Evolutionary conservation across 106 monocot species (phyloP).

Genomic region (Alisma plantagoaquatica): DNA sequence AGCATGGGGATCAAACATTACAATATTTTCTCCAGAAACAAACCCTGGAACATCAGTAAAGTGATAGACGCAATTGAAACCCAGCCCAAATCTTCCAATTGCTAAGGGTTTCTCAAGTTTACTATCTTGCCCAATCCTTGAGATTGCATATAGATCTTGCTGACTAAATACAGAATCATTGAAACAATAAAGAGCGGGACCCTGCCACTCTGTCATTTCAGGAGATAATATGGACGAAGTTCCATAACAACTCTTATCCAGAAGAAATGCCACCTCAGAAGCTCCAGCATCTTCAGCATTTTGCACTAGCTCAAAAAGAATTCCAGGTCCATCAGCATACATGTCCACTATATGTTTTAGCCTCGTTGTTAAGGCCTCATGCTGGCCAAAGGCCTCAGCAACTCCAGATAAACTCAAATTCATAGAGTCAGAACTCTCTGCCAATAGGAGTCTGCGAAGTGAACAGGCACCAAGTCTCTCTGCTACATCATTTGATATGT

Average conservation of each 20-base stretch:
- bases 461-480: conserved; percentile 92
- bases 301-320: conserved; percentile 97
- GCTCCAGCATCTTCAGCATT: conserved; percentile 99
- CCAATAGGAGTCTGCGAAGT: conserved; percentile 83
- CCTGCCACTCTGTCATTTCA: conserved; percentile 99
- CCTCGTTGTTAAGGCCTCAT: conserved; percentile 95
- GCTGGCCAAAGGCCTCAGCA: conserved; percentile 99
- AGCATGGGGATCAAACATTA: conserved; percentile 98
- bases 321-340: conserved; percentile 99
- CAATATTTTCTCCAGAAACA: conserved; percentile 97
- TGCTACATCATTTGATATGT: conserved; percentile 90
- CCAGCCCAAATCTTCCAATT: conserved; percentile 96
- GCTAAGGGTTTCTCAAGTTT: conserved; percentile 93
- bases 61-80: conserved; percentile 99
- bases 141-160: conserved; percentile 97
- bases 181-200: conserved; percentile 96
- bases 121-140: conserved; percentile 96
- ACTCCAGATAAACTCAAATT: conserved; percentile 94
- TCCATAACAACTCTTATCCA: conserved; percentile 95
- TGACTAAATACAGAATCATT: conserved; percentile 93
- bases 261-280: conserved; percentile 88
- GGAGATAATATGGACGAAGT: conserved; percentile 96
- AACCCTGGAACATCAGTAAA: conserved; percentile 97
- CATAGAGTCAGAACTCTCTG: conserved; percentile 97
- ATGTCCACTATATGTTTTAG: conserved; percentile 99